phyloP scores from a whole-genome alignment of 345 rosid species.

The Ceriops zippeliana region DNA sequence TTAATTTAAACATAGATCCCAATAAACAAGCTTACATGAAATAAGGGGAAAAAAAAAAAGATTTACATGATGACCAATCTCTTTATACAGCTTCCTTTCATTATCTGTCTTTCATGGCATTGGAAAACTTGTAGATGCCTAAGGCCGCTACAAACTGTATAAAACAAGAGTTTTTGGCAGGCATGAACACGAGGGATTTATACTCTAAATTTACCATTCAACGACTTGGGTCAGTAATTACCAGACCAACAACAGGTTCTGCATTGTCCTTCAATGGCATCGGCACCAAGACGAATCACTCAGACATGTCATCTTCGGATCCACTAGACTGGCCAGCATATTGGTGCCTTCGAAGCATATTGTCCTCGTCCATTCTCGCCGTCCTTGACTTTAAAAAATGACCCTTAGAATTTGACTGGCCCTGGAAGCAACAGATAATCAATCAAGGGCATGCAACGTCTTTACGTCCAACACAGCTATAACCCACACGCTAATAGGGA shows the following conservation, averaged over 20 bases:
- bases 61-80: not conserved
- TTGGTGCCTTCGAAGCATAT: conserved; percentile 46
- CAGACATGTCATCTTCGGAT: conserved; percentile 73
- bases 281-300: conserved; percentile 31
- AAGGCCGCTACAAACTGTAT: conserved; percentile 4
- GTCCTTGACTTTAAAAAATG: conserved; percentile 46
- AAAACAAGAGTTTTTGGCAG: no score
- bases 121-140: conserved; percentile 1
- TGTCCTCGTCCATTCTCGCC: conserved; percentile 39
- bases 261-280: not conserved
- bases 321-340: conserved; percentile 52
- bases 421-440: conserved; percentile 40
- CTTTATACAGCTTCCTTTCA: not conserved
- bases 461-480: not conserved
- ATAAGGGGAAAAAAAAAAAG: not conserved
- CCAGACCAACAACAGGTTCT: not conserved
- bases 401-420: conserved; percentile 39
- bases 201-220: not conserved
- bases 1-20: not conserved
- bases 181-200: not conserved
- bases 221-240: not conserved
- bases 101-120: conserved; percentile 15
- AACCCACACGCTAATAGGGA: not conserved
- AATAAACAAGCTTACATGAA: no score
- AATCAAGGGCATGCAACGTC: not conserved